Evolutionary conservation across 257 asterid genomes (phyloP), one percentile per base, ranked within the genome.

Genomic region (Solanum stenotomum): DNA sequence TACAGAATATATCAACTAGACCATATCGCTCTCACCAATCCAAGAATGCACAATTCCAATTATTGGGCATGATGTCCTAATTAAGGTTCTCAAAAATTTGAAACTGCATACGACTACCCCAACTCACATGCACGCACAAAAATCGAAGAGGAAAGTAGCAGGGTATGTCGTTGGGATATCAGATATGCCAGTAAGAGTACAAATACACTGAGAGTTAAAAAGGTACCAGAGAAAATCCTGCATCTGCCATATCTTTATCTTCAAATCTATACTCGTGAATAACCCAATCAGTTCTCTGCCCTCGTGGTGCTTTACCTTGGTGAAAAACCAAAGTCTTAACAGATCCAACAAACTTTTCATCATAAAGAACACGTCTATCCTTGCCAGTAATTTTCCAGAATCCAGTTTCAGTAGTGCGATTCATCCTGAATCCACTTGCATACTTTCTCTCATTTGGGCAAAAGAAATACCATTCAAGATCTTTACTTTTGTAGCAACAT

Each of bases 381-480:
- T 88, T 95, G 49, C 99, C 99, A 1, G 99, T 96, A 79, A 96
- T 91, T 87, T 96, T 96, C 99, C 99, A 96, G 68, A 81, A 94
- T 31, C 99, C 98, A 87, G 90, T 89, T 87, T 95, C 94, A 87
- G 98, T 93, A 18, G 95, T 92, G 16, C 98, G 98, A 85, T 94
- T 96, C 89, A 93, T 94, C 87, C 98, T 93, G 27, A 20, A 71
- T 65, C 99, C 98, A 90, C 94, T 92, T 61, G 96, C 91, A 90
- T 95, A 96, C 91, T 94, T 96, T 90, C 87, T 95, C 92, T 96
- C 97, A 29, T 93, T 94, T 5, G 98, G 98, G 88, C 98, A 95
- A 93, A 95, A 96, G 91, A 96, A 96, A 90, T 90, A 95, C 98
- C 99, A 96, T 86, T 96, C 96, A 2, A 87, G 92, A 93, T 96